Conservation (phyloP, 2,329 filamentous ascomycete species). For the Neodidymelliopsis sp. region DNA sequence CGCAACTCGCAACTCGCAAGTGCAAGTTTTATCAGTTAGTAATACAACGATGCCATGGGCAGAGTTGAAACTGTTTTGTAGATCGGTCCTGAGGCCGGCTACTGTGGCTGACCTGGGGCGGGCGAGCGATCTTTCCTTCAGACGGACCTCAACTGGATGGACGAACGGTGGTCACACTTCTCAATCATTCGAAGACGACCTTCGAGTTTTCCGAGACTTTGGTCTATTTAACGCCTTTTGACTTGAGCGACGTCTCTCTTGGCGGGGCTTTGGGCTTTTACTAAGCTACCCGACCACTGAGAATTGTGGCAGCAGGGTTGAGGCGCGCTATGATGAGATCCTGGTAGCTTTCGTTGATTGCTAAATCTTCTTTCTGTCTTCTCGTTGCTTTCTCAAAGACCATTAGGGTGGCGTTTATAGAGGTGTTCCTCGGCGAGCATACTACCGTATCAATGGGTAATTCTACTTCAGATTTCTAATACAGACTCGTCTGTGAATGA, state of each 20-base stretch:
- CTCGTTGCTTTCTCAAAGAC: slow-evolving; percentile 21
- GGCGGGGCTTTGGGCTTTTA: background rate
- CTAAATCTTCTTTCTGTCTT: slow-evolving; percentile 2
- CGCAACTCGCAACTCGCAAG: background rate
- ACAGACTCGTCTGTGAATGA: background rate
- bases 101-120: too few species aligned
- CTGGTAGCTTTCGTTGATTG: slow-evolving; percentile 15
- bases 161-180: too few species aligned
- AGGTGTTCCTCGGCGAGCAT: slow-evolving; percentile 29
- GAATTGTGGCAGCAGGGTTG: background rate
- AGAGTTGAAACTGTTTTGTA: background rate
- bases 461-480: slow-evolving; percentile 2
- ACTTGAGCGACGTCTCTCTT: slow-evolving; percentile 12
- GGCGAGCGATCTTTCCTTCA: too few species aligned
- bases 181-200: background rate
- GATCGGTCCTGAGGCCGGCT: background rate
- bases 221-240: slow-evolving; percentile 11
- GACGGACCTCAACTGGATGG: too few species aligned
- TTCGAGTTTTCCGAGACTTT: slow-evolving; percentile 14
- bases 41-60: background rate
- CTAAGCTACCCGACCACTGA: background rate
- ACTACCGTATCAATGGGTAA: slow-evolving; percentile 10
- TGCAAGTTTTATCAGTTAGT: background rate
- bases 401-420: slow-evolving; percentile 42
- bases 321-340: slow-evolving; percentile 7